Conservation (phyloP, 1,284 basidiomycete genomes). For the Coniophora puteana region DNA sequence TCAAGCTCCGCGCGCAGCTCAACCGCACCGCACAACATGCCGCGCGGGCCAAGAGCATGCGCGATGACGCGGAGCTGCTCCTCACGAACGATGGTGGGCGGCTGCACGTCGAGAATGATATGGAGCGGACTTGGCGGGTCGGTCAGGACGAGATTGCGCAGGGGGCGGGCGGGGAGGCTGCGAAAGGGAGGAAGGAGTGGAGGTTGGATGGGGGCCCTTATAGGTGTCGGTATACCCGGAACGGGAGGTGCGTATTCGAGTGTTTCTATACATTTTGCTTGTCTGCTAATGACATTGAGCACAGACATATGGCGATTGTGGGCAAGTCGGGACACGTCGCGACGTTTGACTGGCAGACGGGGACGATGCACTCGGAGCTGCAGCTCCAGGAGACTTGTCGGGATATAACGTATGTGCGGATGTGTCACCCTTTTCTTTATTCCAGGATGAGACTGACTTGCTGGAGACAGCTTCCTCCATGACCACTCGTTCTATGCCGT, state of each 20-base stretch:
- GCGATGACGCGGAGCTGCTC: conserved; percentile 65
- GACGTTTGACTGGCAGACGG: conserved; percentile 93
- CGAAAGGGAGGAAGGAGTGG: conserved; percentile 76
- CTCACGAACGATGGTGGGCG: conserved; percentile 63
- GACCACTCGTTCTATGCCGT: conserved; percentile 93
- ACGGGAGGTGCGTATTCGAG: conserved; percentile 74
- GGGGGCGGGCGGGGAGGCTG: conserved; percentile 70
- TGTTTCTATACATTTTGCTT: conserved; percentile 8
- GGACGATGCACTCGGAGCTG: conserved; percentile 83
- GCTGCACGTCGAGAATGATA: conserved; percentile 69
- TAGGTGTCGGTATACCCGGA: conserved; percentile 80
- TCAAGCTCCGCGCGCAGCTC: conserved; percentile 71
- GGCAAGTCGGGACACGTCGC: conserved; percentile 88
- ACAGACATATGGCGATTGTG: conserved; percentile 80
- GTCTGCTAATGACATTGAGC: background rate
- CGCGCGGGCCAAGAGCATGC: conserved; percentile 50
- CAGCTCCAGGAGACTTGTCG: conserved; percentile 87
- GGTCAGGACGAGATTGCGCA: conserved; percentile 77
- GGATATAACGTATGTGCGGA: conserved; percentile 84
- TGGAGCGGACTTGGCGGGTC: conserved; percentile 90
- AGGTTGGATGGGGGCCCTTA: conserved; percentile 89
- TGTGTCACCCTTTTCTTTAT: conserved; percentile 2
- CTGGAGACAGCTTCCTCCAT: conserved; percentile 73
- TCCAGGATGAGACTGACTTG: conserved; percentile 9
- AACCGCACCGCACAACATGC: conserved; percentile 55